A percentile compares a stretch with the other conserved stretches of the same genome.
phyloP scores from a whole-genome alignment of 441 rosid genomes.

The Arabidopsis hybrid region DNA sequence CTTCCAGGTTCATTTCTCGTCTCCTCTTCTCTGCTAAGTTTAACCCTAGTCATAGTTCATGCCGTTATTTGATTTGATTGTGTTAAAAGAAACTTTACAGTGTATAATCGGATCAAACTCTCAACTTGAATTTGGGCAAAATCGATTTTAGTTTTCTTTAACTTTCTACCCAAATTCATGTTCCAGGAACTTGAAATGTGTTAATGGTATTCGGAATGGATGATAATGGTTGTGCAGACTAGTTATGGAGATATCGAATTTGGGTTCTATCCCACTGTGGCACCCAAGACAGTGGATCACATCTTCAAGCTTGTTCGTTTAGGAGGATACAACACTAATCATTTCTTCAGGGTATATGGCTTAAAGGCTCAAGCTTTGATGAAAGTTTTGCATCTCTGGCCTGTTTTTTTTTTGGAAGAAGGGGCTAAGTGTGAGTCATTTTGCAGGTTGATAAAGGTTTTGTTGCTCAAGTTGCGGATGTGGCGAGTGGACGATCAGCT shows the following conservation, averaged over 20 bases:
- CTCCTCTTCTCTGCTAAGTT: constrained; percentile 2
- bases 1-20: constrained; percentile 65
- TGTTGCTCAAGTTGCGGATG: constrained; percentile 98
- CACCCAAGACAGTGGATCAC: constrained; percentile 86
- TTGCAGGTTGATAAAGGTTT: constrained; percentile 90
- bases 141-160: neutral
- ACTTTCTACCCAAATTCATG: neutral
- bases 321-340: constrained; percentile 89
- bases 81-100: neutral
- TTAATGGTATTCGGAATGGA: neutral
- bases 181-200: neutral
- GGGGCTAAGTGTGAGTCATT: constrained; percentile 1
- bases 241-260: constrained; percentile 92
- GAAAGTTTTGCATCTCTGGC: neutral
- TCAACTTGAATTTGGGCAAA: neutral
- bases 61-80: neutral
- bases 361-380: constrained; percentile 32
- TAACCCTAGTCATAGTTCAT: neutral
- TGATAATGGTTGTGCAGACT: constrained; percentile 55
- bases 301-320: constrained; percentile 92
- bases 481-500: constrained; percentile 71
- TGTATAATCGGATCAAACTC: constrained; percentile 5
- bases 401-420: neutral
- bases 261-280: constrained; percentile 82
- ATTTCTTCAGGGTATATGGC: constrained; percentile 79